Base-by-base conservation (phyloP, 768 basidiomycete genomes). In the Leccinum sublutescens region DNA sequence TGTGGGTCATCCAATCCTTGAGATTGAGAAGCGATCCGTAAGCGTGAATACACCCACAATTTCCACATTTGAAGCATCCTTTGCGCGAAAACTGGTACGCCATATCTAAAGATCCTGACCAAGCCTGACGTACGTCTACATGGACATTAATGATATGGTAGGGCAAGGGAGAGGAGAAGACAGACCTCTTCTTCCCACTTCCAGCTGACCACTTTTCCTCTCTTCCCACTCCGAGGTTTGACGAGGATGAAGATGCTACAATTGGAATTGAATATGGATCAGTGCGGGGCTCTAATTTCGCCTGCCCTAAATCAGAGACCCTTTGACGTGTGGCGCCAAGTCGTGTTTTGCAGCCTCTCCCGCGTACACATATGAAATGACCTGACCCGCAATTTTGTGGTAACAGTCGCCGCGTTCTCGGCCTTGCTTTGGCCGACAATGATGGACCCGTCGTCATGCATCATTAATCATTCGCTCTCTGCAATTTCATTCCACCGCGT, bases 41-140 rank as follows among this genome's bases (percentile, higher is more conserved):
- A 56, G 53, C 48, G 58, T 54, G 58, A 50, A 55, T 49, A 40
- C 63, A 84, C 87, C 77, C 74, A 92, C 93, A 81, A 75, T 93
- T 93, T 73, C 93, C 93, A 73, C 93, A 95, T 81, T 93, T 95
- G 79, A 89, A 94, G 73, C 91, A 94, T 64, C 90, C 90, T 79
- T 91, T 93, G 81, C 86, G 87, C 60, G 87, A 85, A 80, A 86
- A 86, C 74, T 88, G 88, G 78, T 82, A 89, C 76, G 89, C 87
- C 89, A 91, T 91, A 66, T 66, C 66, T 68, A 57, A 61, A 64
- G 74, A 75, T 74, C 75, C 76, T 69, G 74, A 74, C 79, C 78
- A 71, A 70, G 71, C 74, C 75, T 71, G 73, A 75, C 76, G 78
- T 75, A 75, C 76, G 79, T 75, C 74, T 70, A 63, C 59, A 63